phyloP scores from a whole-genome alignment of 2,329 filamentous ascomycete genomes.

The Ceratocystis destructans region DNA sequence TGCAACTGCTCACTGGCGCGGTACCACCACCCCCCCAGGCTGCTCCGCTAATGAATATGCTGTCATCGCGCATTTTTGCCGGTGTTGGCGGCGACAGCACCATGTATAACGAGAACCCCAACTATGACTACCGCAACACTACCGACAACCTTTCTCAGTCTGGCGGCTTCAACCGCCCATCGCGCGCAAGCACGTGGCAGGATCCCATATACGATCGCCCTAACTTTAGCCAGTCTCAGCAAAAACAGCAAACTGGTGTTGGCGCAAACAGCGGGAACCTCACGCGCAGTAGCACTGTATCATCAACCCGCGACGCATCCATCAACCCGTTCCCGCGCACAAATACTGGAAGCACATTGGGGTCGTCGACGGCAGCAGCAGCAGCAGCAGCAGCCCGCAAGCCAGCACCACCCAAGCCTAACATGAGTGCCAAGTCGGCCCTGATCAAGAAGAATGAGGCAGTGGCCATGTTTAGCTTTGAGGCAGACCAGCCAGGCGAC shows the following conservation, averaged over 20 bases:
- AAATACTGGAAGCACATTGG: constrained; percentile 15
- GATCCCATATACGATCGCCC: constrained; percentile 55
- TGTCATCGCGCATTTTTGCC: constrained; percentile 74
- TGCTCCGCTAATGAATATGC: constrained; percentile 67
- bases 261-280: not conserved
- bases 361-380: constrained; percentile 35
- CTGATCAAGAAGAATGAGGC: constrained; percentile 61
- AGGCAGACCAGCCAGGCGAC: constrained; percentile 84
- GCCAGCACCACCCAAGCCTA: constrained; percentile 79
- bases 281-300: constrained; percentile 39
- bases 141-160: constrained; percentile 30
- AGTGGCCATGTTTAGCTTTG: constrained; percentile 83
- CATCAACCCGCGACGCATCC: constrained; percentile 23
- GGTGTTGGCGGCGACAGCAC: constrained; percentile 46
- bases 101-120: constrained; percentile 89
- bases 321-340: constrained; percentile 15
- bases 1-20: constrained; percentile 64
- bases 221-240: constrained; percentile 1
- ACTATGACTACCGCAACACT: constrained; percentile 54
- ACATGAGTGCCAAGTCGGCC: constrained; percentile 51
- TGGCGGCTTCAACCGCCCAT: constrained; percentile 43
- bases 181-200: constrained; percentile 57
- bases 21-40: constrained; percentile 69
- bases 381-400: constrained; percentile 41
- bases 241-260: not conserved